A percentile compares a stretch with the other conserved stretches of the same genome.
Evolutionary conservation across 2,329 filamentous ascomycete species (phyloP).

Genomic region (Sarocladium kiliense): DNA sequence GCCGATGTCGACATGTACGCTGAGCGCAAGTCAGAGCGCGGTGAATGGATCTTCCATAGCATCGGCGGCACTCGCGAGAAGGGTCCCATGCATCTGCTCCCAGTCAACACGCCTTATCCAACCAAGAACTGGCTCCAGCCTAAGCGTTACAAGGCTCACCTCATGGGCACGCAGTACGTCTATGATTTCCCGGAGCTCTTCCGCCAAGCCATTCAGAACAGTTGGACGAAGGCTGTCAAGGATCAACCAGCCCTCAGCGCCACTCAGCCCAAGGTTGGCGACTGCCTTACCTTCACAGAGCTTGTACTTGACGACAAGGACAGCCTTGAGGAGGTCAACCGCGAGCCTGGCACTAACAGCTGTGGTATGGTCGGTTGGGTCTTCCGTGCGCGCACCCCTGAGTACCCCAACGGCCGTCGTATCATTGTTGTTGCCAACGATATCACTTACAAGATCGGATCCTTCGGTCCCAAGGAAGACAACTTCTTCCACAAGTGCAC

Average conservation of each 20-base stretch:
- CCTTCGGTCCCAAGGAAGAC: conserved; percentile 93
- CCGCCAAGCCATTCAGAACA: conserved; percentile 95
- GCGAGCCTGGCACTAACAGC: conserved; percentile 90
- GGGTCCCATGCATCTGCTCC: conserved; percentile 87
- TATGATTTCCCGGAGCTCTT: conserved; percentile 99
- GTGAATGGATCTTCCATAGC: conserved; percentile 97
- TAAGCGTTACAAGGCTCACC: conserved; percentile 97
- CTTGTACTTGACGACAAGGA: conserved; percentile 93
- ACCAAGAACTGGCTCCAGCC: conserved; percentile 99
- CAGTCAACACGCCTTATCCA: conserved; percentile 87
- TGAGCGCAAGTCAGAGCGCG: conserved; percentile 96
- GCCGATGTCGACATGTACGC: conserved; percentile 97
- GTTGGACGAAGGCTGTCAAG: conserved; percentile 73
- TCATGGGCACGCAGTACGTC: conserved; percentile 99
- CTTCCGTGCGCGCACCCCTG: conserved; percentile 87
- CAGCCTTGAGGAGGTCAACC: conserved; percentile 85
- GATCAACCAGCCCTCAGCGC: conserved; percentile 69
- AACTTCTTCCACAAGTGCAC: conserved; percentile 99
- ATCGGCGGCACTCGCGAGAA: conserved; percentile 94
- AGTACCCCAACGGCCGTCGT: conserved; percentile 86
- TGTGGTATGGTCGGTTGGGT: conserved; percentile 99
- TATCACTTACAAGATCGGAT: conserved; percentile 98
- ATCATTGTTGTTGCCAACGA: conserved; percentile 98
- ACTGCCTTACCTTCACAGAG: conserved; percentile 91
- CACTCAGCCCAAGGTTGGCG: conserved; percentile 78